These are phyloP conservation scores for Eutrema salsugineum DNA, from an alignment of 441 rosid genomes.

Conservation along the genomic window DNA sequence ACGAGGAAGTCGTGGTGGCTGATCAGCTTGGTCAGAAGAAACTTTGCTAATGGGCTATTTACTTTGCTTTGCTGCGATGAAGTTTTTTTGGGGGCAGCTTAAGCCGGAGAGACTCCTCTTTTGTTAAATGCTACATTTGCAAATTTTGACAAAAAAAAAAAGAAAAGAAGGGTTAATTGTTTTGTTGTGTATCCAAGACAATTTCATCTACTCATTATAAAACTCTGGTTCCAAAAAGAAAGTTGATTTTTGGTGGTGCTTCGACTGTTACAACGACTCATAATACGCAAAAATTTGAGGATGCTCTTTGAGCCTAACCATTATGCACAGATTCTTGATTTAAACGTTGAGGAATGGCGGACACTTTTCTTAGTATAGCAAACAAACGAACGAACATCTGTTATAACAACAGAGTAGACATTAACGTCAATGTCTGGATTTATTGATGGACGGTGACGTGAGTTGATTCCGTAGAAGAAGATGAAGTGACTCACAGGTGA, in stretches of 20 bases:
- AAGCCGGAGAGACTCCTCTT: slow-evolving; percentile 11
- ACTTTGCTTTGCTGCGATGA: slow-evolving; percentile 27
- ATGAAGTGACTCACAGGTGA: no score
- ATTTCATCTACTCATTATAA: background rate
- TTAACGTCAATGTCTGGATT: no score
- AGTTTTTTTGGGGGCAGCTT: slow-evolving; percentile 28
- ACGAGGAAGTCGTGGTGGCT: slow-evolving; percentile 36
- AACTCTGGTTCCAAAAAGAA: background rate
- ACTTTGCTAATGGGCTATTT: slow-evolving; percentile 16
- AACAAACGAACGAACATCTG: no score
- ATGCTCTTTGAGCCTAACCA: no score
- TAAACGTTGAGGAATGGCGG: no score
- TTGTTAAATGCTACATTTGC: slow-evolving; percentile 23
- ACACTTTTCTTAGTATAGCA: no score
- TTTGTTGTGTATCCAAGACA: background rate
- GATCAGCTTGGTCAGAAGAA: slow-evolving; percentile 27
- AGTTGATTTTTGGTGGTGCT: background rate
- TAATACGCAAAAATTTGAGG: no score
- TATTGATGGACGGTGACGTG: no score
- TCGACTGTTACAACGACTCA: background rate
- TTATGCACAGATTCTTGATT: no score
- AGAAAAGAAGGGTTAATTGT: background rate
- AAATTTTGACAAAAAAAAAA: slow-evolving; percentile 15
- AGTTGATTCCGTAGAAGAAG: no score
- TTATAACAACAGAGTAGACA: no score